Evolutionary conservation across 139 green algal genomes (phyloP).

Genomic region (Volvox reticuliferus): DNA sequence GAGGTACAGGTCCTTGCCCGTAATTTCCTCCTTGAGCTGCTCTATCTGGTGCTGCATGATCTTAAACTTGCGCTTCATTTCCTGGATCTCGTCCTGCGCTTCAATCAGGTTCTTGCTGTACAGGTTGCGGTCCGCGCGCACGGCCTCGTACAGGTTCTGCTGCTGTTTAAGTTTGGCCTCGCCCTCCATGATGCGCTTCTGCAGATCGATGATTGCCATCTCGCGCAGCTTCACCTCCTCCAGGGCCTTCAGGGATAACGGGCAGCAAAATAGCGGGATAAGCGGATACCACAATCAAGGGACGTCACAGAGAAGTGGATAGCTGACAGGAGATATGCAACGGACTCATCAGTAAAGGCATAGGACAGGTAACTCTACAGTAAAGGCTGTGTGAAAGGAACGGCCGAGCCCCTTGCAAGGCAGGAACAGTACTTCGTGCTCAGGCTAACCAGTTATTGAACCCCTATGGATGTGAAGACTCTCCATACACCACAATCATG

Average conservation of each 20-base stretch:
- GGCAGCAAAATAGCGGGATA: no score
- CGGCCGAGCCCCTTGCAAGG: no score
- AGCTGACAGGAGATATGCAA: no score
- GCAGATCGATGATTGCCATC: slow-evolving; percentile 90
- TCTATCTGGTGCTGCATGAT: slow-evolving; percentile 93
- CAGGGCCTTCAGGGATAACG: slow-evolving; percentile 60
- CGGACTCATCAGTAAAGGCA: no score
- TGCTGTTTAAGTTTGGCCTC: slow-evolving; percentile 92
- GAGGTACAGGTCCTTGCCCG: slow-evolving; percentile 84
- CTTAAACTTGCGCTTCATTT: slow-evolving; percentile 95
- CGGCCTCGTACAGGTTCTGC: slow-evolving; percentile 84
- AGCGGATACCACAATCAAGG: no score
- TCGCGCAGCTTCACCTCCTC: slow-evolving; percentile 92
- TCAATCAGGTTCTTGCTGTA: slow-evolving; percentile 94
- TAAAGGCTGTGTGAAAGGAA: no score
- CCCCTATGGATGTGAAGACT: no score
- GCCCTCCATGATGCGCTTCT: slow-evolving; percentile 89
- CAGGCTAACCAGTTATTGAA: no score
- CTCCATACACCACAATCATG: no score
- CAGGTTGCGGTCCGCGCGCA: slow-evolving; percentile 89
- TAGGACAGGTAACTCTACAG: no score
- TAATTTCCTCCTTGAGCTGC: slow-evolving; percentile 93
- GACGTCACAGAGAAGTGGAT: no score
- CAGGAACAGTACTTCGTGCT: no score
- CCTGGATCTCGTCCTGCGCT: slow-evolving; percentile 90